Evolutionary conservation across 257 asterid genomes (phyloP).

Genomic region (Scutellaria galericulata): DNA sequence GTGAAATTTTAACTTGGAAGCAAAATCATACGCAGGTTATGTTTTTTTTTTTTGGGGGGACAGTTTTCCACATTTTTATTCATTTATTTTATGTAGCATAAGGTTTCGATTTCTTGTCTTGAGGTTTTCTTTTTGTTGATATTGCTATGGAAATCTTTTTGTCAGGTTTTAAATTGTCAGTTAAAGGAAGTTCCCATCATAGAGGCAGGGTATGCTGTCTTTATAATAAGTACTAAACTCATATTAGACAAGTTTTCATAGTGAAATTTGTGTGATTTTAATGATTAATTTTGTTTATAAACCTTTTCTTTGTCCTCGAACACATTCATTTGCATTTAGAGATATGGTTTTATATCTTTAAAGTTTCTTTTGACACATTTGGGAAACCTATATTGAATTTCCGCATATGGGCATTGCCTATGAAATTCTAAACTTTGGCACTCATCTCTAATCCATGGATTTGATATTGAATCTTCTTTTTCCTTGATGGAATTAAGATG

Average conservation of each 20-base stretch:
- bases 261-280: conserved; percentile 14
- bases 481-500: conserved; percentile 1
- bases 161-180: conserved; percentile 53
- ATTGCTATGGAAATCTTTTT: background rate
- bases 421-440: background rate
- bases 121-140: conserved; percentile 21
- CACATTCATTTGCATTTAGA: conserved; percentile 21
- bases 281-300: background rate
- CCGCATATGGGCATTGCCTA: background rate
- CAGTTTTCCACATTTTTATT: conserved; percentile 2
- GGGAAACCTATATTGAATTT: background rate
- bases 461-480: conserved; percentile 1
- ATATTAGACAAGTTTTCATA: background rate
- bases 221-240: conserved; percentile 7
- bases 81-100: background rate
- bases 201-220: conserved; percentile 54
- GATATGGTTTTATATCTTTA: background rate
- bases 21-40: conserved; percentile 57
- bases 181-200: conserved; percentile 50
- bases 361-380: background rate
- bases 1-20: conserved; percentile 39
- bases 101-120: background rate
- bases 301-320: background rate
- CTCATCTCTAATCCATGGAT: conserved; percentile 14
- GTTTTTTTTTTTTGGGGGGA: background rate